Evolutionary conservation across 257 asterid genomes (phyloP), one percentile per base, ranked within the genome.

Genomic region (Solanum arcanum): DNA sequence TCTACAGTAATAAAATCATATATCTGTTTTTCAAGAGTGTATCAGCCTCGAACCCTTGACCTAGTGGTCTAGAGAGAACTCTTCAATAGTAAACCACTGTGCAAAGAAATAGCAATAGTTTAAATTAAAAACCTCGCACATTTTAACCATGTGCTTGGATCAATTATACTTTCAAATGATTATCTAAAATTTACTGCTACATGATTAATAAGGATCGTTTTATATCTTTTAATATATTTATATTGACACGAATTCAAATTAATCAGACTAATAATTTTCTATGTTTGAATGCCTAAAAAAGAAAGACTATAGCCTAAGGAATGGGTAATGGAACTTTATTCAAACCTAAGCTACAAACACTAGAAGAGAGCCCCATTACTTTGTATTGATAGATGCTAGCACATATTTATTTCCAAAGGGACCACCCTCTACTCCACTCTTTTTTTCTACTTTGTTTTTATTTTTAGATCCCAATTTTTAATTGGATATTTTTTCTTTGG

Each of bases 401-500:
- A 69, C 29, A 86, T n/a, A 27, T 59, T 73, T 16, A 76, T 6
- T 29, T 70, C 31, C 66, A 46, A 78, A 3, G 49, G 93, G 90
- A 89, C 91, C 93, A 91, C 77, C 20, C 76, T 72, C 59, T 86
- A 87, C 64, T 62, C 39, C 5, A 35, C 86, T 75, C 83, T 68
- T 13, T 86, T 77, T 14, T 9, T 46, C 31, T 70, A 86, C 52
- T 73, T 86, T 42, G 33, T 87, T 14, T 83, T 83, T 87, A 14
- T 49, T 81, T 33, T 27, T 81, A 41, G 84, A 89, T 86, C 88
- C 91, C 87, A 83, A 82, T 2, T 87, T 75, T 90, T 86, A 82
- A 75, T 5, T 86, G 91, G 91, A 91, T 91, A 90, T 88, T 87
- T 64, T 5, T 64, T n/a, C 14, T 64, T 64, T n/a, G 14, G 29